These are phyloP conservation scores for Carex myosuroides DNA, from an alignment of 176 grass and related monocot genomes.

Conservation along the genomic window DNA sequence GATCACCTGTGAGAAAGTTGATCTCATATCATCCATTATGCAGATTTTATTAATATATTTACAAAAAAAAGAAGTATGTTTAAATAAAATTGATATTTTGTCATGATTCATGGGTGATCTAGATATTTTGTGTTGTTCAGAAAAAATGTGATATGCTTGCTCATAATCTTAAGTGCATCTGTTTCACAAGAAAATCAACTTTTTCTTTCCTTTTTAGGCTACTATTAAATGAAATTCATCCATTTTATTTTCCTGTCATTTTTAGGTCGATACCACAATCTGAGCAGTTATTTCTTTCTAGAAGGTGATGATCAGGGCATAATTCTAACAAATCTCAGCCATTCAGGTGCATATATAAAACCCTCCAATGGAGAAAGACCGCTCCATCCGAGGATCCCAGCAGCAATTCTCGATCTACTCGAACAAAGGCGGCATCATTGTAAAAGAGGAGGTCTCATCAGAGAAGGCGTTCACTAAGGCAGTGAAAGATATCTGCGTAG, in stretches of 20 bases:
- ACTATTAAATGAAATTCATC: conserved; percentile 10
- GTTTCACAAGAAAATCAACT: background rate
- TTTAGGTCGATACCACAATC: background rate
- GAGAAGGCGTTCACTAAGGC: conserved; percentile 19
- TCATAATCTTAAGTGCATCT: background rate
- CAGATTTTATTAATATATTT: background rate
- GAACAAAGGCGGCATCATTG: conserved; percentile 24
- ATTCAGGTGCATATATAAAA: background rate
- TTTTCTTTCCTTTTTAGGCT: background rate
- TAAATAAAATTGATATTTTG: background rate
- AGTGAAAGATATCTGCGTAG: conserved; percentile 7
- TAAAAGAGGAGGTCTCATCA: conserved; percentile 19
- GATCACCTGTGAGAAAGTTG: background rate
- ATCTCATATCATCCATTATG: background rate
- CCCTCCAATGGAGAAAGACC: conserved; percentile 15
- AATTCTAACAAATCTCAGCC: background rate
- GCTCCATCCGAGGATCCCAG: background rate
- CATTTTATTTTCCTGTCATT: conserved; percentile 2
- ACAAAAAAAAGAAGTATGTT: background rate
- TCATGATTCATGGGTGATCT: background rate
- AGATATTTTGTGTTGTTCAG: background rate
- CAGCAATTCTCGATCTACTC: conserved; percentile 27
- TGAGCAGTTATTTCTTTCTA: background rate
- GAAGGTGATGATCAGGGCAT: conserved; percentile 3
- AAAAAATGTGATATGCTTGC: background rate